Base-by-base conservation (phyloP, 1,139 yeast species). In the Protomyces arabidopsidicola region DNA sequence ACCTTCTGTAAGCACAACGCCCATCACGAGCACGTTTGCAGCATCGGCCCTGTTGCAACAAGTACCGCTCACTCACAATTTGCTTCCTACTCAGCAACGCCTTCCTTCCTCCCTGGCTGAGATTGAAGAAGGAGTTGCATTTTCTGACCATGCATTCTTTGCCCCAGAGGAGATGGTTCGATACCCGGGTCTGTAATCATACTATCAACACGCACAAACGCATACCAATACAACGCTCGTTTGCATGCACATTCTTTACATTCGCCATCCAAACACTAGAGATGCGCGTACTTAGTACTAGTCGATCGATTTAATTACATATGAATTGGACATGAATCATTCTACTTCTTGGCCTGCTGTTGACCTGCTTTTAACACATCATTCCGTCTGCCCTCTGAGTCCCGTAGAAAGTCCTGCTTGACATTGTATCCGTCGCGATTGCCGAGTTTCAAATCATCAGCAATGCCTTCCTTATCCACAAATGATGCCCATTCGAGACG, bases 401-500 rank as follows among this genome's bases (percentile, higher is more conserved):
- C 80, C 56, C 83, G 81, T 73, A 93, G 79, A 80, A 95, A 93
- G 70, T 88, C 97, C 73, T 93, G 98, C 72, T 85, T 90, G 69
- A 90, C 96, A 72, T 95, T 78, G 75, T 86, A 93, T 14, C 98
- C 98, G 60, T 82, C 88, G 70, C 79, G 80, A 74, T 90, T 91
- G 72, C 87, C 88, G 65, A 83, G 81, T 64, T 81, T 81, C 72
- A 93, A 81, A 68, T 93, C 98, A 69, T 90, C 97, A 63, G 83
- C 81, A 65, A 95, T 85, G 66, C 91, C 90, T 68, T 86, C 85
- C 70, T 86, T 81, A 75, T 93, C 98, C 22, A 95, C 97, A 76
- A 88, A 91, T 66, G 90, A 84, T 0, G 96, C 95, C 97, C 98
- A 93, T 74, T 93, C 98, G 65, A 93, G 79, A 67, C 96, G 80